Evolutionary conservation across 1,284 basidiomycete species (phyloP), one percentile per base, ranked within the genome.

Genomic region (Moesziomyces aphidis): DNA sequence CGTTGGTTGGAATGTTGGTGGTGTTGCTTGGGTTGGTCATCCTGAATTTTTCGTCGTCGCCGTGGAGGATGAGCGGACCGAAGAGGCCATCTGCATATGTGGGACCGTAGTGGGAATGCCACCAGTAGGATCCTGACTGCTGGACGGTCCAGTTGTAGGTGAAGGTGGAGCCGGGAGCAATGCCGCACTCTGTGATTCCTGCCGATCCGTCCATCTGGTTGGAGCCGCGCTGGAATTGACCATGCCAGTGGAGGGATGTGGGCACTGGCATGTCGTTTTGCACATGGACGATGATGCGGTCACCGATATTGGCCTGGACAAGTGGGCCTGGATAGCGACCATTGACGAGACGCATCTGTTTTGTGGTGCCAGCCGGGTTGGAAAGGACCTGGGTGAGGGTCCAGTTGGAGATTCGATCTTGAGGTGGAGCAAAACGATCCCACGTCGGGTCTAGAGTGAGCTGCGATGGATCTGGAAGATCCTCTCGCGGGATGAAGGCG

Each of bases 81-180:
- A 78, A 73, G 15, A 80, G 48, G 6, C 82, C 82, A 43, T 83
- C 82, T 1, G 76, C 66, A 42, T 79, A 79, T 4, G 80, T 79
- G 13, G 73, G 67, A 3, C 64, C 73, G 21, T 77, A 68, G 47
- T 84, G 82, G 17, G 80, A 69, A 52, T 83, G 82, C 73, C 81
- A 87, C 86, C 88, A 89, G 58, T 85, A 86, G 19, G 86, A 86
- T 78, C 81, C 87, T 77, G 64, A 81, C 59, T 86, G 72, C n/a
- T 75, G 73, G 6, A 76, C 61, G 6, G 48, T 68, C 63, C 76
- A 75, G n/a, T 70, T 73, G 67, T 82, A 80, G 44, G 64, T 73
- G 47, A 67, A 64, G 24, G 67, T 63, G 2, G 61, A 55, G 10
- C 73, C 71, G 9, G 80, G 76, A 15, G 76, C 72, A 19, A 85